phyloP scores from a whole-genome alignment of 441 rosid species.

The Theobroma grandiflorum region DNA sequence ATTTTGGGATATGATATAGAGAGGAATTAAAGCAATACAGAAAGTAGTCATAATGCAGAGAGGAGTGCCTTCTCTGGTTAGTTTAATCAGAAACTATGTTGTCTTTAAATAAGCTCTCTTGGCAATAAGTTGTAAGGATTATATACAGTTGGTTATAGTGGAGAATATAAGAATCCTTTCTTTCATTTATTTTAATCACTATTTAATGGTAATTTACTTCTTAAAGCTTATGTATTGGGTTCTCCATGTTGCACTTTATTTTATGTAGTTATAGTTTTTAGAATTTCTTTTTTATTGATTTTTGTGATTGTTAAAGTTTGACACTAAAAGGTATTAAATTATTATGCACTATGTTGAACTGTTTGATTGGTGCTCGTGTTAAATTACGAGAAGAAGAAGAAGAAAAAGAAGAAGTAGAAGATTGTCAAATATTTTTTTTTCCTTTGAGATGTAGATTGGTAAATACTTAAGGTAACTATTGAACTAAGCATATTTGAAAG shows the following conservation, averaged over 20 bases:
- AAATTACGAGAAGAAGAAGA: background rate
- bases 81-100: constrained; percentile 42
- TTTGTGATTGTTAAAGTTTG: constrained; percentile 9
- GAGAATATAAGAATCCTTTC: constrained; percentile 53
- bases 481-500: background rate
- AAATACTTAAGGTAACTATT: background rate
- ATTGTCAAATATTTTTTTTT: background rate
- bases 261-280: background rate
- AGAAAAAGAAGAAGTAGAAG: background rate
- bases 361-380: background rate
- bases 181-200: constrained; percentile 40
- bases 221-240: constrained; percentile 24
- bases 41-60: constrained; percentile 50
- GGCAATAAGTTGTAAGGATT: constrained; percentile 52
- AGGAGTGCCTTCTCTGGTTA: constrained; percentile 48
- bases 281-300: background rate
- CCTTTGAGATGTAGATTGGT: background rate
- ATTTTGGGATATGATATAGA: constrained; percentile 31
- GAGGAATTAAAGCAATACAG: constrained; percentile 43
- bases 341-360: background rate
- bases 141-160: constrained; percentile 52
- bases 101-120: constrained; percentile 58
- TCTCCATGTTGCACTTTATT: constrained; percentile 12
- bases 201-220: constrained; percentile 23
- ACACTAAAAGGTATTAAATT: background rate